Conservation (phyloP, 2,329 filamentous ascomycete genomes). For the Ophiostoma sp. region DNA sequence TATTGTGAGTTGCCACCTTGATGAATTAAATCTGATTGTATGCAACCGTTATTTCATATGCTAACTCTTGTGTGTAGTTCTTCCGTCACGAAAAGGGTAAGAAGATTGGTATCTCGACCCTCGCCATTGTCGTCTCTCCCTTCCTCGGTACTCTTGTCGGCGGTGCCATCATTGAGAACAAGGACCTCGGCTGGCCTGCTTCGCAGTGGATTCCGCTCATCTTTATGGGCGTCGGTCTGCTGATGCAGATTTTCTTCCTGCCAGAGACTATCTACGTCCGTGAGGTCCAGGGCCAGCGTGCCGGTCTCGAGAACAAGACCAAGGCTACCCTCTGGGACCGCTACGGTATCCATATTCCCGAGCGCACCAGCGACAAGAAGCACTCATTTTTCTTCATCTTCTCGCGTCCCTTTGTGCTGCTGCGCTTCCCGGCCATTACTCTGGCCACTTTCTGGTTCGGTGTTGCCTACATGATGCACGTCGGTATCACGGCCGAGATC, state of each 20-base stretch:
- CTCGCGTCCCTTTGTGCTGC: constrained; percentile 15
- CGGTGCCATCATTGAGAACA: constrained; percentile 17
- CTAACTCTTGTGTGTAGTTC: neutral
- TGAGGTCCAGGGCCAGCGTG: constrained; percentile 4
- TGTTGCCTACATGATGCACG: constrained; percentile 21
- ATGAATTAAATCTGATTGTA: neutral
- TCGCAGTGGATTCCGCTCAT: constrained; percentile 19
- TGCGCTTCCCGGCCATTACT: constrained; percentile 9
- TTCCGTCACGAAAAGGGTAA: constrained; percentile 17
- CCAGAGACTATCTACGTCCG: constrained; percentile 19
- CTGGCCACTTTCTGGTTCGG: constrained; percentile 14
- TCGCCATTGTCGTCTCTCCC: constrained; percentile 17
- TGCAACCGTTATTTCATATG: neutral
- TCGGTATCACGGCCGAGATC: constrained; percentile 18
- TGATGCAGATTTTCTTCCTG: constrained; percentile 19
- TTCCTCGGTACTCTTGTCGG: constrained; percentile 13
- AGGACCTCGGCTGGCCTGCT: constrained; percentile 9
- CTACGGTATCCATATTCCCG: constrained; percentile 16
- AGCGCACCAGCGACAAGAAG: constrained; percentile 4
- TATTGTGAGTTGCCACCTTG: neutral
- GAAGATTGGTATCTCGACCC: constrained; percentile 18
- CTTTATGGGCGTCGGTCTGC: constrained; percentile 16
- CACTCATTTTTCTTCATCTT: constrained; percentile 19
- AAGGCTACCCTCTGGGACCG: constrained; percentile 16
- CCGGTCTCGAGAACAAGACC: neutral